Evolutionary conservation across 169 alveolate species (phyloP), one percentile per base, ranked within the genome.

Genomic region (Plasmodium knowlesi): DNA sequence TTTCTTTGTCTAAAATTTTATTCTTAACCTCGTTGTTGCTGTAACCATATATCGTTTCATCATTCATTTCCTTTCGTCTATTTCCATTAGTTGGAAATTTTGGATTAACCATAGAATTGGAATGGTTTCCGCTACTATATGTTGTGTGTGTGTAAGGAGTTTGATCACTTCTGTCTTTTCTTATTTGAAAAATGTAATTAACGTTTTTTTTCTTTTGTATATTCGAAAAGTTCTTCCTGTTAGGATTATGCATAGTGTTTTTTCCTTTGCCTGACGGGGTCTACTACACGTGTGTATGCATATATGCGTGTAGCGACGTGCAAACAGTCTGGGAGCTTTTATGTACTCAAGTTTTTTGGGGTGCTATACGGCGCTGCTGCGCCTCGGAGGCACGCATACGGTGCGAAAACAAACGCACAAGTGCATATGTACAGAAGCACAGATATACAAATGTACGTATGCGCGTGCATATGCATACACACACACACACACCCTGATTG

Each of bases 1-100:
- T 53, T 71, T 72, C 74, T 30, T 73, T 72, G 74, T 72, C 93
- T 84, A 73, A 72, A n/a, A 16, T 74, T 39, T 28, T 88, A 25
- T 61, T 67, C 67, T 74, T 79, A 30, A 72, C 19, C 70, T 79
- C 72, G 19, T 80, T 92, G 32, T 67, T 92, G 25, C 70, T 89
- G 82, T 80, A 84, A 80, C 50, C 76, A 30, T 80, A 76, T 57
- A 78, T 73, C n/a, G 67, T 70, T 39, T 92, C 82, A 80, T 92
- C 61, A 61, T 34, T 82, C 50, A 78, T 70, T 19, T 88, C 82
- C 53, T 37, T 78, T 78, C 81, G 70, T 67, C 83, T 88, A 61
- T 79, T 72, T 79, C 73, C 82, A 84, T 39, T 70, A 37, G 39
- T 76, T 16, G 73, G 72, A 50, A 57, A 67, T 16, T 78, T 39